phyloP scores from a whole-genome alignment of 2,329 filamentous ascomycete species.

The Scedosporium boydii region DNA sequence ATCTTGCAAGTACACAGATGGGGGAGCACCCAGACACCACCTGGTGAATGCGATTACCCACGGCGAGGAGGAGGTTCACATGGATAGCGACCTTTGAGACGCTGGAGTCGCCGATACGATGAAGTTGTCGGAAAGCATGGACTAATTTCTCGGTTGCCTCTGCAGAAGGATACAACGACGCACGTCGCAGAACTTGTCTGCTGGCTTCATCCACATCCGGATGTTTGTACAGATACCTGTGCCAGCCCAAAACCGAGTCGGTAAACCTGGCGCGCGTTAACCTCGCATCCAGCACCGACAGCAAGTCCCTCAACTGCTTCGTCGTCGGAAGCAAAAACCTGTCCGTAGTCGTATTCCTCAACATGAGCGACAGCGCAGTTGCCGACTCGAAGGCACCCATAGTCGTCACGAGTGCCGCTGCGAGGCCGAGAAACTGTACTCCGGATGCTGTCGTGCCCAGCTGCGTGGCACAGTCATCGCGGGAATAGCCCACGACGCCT shows the following conservation, averaged over 20 bases:
- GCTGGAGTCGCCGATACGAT: neutral
- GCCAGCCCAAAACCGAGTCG: neutral
- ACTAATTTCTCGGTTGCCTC: neutral
- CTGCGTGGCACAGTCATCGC: neutral
- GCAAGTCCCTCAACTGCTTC: neutral
- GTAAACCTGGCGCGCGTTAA: neutral
- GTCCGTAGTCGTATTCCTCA: neutral
- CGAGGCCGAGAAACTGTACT: slow-evolving; percentile 11
- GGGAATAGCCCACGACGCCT: neutral
- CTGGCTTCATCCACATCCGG: neutral
- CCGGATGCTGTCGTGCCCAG: slow-evolving; percentile 6
- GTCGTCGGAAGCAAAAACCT: neutral
- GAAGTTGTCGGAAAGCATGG: neutral
- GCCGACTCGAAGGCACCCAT: slow-evolving; percentile 3
- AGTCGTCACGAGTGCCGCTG: slow-evolving; percentile 9
- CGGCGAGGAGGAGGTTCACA: neutral
- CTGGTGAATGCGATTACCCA: neutral
- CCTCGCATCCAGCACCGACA: neutral
- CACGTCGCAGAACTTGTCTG: neutral
- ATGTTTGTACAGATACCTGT: neutral
- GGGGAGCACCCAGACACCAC: neutral
- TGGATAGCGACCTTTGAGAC: neutral
- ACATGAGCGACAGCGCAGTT: neutral
- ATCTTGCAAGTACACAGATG: neutral
- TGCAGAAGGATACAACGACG: neutral